Evolutionary conservation across 2,329 filamentous ascomycete species (phyloP), one percentile per base, ranked within the genome.

Genomic region (Fusarium setosum): DNA sequence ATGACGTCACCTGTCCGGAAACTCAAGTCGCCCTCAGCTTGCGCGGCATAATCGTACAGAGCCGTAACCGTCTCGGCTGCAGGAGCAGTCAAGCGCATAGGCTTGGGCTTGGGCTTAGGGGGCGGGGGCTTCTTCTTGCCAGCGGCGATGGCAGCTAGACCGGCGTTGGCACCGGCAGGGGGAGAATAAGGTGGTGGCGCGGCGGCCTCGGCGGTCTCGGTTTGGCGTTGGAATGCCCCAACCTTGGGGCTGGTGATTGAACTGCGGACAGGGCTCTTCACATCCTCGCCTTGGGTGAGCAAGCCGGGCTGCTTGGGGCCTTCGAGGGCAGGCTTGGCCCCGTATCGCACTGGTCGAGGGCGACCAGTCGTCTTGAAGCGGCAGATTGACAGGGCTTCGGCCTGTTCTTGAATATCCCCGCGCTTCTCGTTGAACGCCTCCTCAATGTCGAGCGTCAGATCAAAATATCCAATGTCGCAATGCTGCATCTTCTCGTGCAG

Each of bases 401-500:
- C 88, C 64, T 86, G 88, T 69, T 96, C 92, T 75, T 96, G 90
- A 61, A 96, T 90, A 71, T 96, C 92, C 23, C 94, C 95, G 26
- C 94, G 91, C 83, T 97, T 97, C 77, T 89, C 86, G 73, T 92
- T 84, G 77, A 97, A 99, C 12, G 93, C 94, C 66, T 95, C 95
- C 77, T 97, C 93, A 40, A 99, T 91, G 73, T 97, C 94, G 29
- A 92, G 85, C 2, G 92, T 92, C 50, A 99, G 86, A 77, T 99
- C 92, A 79, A 99, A 99, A 81, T 99, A 99, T 63, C 94, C 94
- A 75, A 99, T 99, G 74, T 98, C 94, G 77, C 96, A 94, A 69
- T 87, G 89, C 81, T 99, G 96, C 96, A 99, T 99, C 80, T 91
- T 93, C 80, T 98, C 95, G 77, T 99, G 96, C 53, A 99, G 85